A percentile compares a stretch with the other conserved stretches of the same genome.
Conservation (phyloP, 192 early-diverging fungal species). For the Coemansia sp. region DNA sequence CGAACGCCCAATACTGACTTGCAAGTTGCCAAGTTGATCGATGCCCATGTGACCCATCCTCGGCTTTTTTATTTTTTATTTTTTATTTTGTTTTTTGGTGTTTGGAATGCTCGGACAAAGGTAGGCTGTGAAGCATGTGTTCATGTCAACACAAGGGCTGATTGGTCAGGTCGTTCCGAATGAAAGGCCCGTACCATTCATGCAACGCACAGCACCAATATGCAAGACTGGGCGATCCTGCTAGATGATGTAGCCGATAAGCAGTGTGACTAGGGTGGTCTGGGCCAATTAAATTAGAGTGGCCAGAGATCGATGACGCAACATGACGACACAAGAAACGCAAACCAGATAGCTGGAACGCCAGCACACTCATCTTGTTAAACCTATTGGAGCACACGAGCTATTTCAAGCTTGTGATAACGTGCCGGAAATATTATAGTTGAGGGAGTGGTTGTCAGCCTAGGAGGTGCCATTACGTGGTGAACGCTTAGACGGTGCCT, state of each 20-base stretch:
- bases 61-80: background rate
- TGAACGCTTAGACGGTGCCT: too few relatives aligned
- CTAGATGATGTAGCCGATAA: background rate
- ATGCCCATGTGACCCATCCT: background rate
- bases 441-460: too few relatives aligned
- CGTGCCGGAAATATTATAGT: too few relatives aligned
- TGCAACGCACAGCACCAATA: background rate
- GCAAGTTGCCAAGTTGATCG: background rate
- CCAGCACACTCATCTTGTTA: too few relatives aligned
- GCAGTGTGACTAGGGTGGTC: background rate
- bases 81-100: background rate
- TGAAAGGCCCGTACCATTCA: background rate
- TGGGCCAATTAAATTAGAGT: background rate
- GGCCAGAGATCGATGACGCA: background rate
- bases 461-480: too few relatives aligned
- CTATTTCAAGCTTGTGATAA: too few relatives aligned
- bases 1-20: background rate
- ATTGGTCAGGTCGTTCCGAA: background rate
- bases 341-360: too few relatives aligned
- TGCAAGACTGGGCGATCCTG: background rate
- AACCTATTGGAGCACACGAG: too few relatives aligned
- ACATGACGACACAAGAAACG: background rate
- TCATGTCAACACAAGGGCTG: background rate
- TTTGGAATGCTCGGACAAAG: too few relatives aligned
- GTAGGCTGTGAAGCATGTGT: background rate